phyloP scores from a whole-genome alignment of 805 yeast species.

The Candida maltosa region DNA sequence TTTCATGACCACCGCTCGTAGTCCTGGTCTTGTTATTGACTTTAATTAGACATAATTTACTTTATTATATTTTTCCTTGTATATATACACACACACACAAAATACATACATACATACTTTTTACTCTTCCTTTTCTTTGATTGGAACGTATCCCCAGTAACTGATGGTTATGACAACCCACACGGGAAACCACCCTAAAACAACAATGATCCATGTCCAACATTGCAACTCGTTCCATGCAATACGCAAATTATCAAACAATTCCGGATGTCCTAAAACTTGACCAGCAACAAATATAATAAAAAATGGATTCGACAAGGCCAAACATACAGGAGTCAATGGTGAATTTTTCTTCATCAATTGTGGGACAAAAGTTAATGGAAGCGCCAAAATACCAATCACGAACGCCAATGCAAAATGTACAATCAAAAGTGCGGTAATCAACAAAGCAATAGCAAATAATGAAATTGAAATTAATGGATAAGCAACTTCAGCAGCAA shows the following conservation, averaged over 20 bases:
- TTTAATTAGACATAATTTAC: constrained; percentile 16
- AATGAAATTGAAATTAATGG: constrained; percentile 47
- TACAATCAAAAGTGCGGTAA: constrained; percentile 72
- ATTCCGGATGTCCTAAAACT: constrained; percentile 31
- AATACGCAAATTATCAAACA: constrained; percentile 51
- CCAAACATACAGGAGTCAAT: constrained; percentile 31
- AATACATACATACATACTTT: not conserved
- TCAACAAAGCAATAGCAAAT: constrained; percentile 56
- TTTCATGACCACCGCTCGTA: constrained; percentile 63
- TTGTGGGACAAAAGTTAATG: constrained; percentile 61
- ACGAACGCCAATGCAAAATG: constrained; percentile 79
- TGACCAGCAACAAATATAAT: constrained; percentile 22
- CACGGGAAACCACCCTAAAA: constrained; percentile 77
- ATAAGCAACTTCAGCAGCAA: constrained; percentile 21
- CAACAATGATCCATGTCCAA: constrained; percentile 81
- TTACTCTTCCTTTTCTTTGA: constrained; percentile 1
- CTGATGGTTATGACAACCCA: constrained; percentile 50
- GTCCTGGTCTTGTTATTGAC: constrained; percentile 73
- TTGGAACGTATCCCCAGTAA: constrained; percentile 1
- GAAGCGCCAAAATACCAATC: constrained; percentile 70
- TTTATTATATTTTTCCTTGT: not conserved
- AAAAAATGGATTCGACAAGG: constrained; percentile 52
- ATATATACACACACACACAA: not conserved
- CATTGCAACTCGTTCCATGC: constrained; percentile 70
- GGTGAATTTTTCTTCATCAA: constrained; percentile 12